Evolutionary conservation across 768 basidiomycete species (phyloP).

Genomic region (Xanthoconium stramineum): DNA sequence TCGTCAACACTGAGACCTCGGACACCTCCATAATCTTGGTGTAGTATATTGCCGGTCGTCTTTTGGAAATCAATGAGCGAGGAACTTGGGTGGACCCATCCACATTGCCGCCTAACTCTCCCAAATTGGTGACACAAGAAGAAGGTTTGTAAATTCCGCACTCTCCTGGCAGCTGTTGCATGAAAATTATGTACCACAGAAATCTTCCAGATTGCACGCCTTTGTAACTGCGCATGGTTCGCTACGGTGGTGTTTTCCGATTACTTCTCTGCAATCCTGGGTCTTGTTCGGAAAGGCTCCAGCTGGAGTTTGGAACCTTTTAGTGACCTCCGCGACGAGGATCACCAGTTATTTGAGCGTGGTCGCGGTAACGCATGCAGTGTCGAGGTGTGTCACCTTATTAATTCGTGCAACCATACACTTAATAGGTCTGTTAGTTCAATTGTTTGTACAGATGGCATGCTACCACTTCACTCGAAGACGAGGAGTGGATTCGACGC

Average conservation of each 20-base stretch:
- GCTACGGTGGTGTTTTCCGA: slow-evolving; percentile 76
- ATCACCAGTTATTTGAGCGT: slow-evolving; percentile 69
- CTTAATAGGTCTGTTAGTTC: slow-evolving; percentile 46
- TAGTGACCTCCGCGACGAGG: slow-evolving; percentile 59
- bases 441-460: slow-evolving; percentile 87
- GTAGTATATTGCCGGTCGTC: slow-evolving; percentile 75
- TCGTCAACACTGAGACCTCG: neutral
- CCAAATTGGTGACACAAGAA: slow-evolving; percentile 50
- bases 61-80: slow-evolving; percentile 80
- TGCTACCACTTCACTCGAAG: slow-evolving; percentile 68
- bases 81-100: slow-evolving; percentile 58
- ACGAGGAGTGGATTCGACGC: slow-evolving; percentile 64
- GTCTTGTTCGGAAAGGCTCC: slow-evolving; percentile 71
- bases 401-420: neutral
- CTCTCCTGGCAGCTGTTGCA: neutral
- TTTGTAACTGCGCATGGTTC: slow-evolving; percentile 82
- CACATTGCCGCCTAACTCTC: slow-evolving; percentile 32
- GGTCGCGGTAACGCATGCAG: slow-evolving; percentile 81
- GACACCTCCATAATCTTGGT: neutral
- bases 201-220: slow-evolving; percentile 78
- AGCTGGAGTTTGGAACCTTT: slow-evolving; percentile 79
- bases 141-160: slow-evolving; percentile 34
- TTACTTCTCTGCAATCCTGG: slow-evolving; percentile 78
- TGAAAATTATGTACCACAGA: slow-evolving; percentile 38
- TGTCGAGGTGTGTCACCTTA: slow-evolving; percentile 56